Evolutionary conservation across 257 asterid species (phyloP), one percentile per base, ranked within the genome.

Genomic region (Paraleonurus japonicus): DNA sequence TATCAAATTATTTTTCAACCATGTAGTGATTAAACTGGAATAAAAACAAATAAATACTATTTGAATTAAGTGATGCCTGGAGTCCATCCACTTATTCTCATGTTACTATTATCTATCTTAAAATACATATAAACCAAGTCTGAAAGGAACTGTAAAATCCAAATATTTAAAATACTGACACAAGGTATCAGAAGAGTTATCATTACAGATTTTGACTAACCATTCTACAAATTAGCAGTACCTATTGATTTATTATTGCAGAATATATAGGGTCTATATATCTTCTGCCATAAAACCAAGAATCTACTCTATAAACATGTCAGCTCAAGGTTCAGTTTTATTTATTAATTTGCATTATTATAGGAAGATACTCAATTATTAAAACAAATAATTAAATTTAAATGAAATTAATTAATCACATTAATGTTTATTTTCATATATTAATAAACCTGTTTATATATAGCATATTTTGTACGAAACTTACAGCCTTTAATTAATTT

Each of bases 201-300:
- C 45, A 66, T 71, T 71, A 19, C 76, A 65, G 66, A 71, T 58
- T 45, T 77, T 77, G 78, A 71, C 81, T 59, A 77, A 65, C 39
- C 65, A 66, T 55, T 63, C 45, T 55, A 54, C 55, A 10, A 70
- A 39, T 69, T 61, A 50, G 60, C 75, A 68, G 65, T 28, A 61
- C 78, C 80, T 75, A 69, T 59, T 24, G 39, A 48, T 54, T 58
- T 61, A 75, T 47, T 41, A 30, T 15, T 43, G 59, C 32, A 61
- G 7, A 13, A 17, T 65, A 32, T 28, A 24, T 16, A 59, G 69
- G 35, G 53, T 71, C 33, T 71, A 47, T 12, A 5, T 61, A 43
- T 33, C 67, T 33, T 8, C n/a, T 33, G 45, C 45, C 65, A 27
- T 15, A 35, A 35, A 32, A 51, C 53, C 35, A 17, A 17, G 7